Evolutionary conservation across 2,329 filamentous ascomycete species (phyloP), one percentile per base, ranked within the genome.

Genomic region (Stagonosporopsis cucurbitacearum): DNA sequence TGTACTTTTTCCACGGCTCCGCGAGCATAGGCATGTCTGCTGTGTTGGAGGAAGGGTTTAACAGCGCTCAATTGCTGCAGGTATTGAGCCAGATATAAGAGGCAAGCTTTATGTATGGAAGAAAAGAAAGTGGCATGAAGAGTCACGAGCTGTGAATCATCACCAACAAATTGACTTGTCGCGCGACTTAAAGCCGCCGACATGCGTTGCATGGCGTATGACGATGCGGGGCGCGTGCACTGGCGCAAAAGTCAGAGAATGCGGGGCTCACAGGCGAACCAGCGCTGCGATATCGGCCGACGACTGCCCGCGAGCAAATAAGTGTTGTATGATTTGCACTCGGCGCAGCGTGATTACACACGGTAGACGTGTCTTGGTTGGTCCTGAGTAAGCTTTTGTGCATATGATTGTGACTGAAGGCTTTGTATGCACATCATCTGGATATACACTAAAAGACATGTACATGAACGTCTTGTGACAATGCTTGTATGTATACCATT

Each of bases 1-100:
- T 87, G 82, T 93, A 93, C 77, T 93, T 93, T 67, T 82, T 88
- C 66, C 84, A 91, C 36, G 89, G 89, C 67, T 92, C 87, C 69
- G 88, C 85, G 75, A 92, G 88, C 88, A 77, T 77, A 15, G 74
- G 74, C 75, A 77, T 77, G 26, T 56, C 71, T 65, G 41, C 33
- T n/a, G n/a, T 43, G 17, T 39, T 26, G 25, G 4, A 9, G 4
- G 25, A 5, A 9, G 26, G 26, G n/a, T 53, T 35, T 13, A 35
- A 41, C 20, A n/a, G 42, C 40, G 32, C 13, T 35, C 33, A n/a
- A 39, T 39, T 17, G 30, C 28, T 35, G 46, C 19, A 32, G 41
- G 46, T 55, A 50, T 46, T 28, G 39, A 26, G 40, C 15, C 22
- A 35, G n/a, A 56, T 47, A 51, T 8, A 11, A 17, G 37, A 32